Percentiles rank a stretch among this genome's conserved stretches.
Conservation (phyloP, 208 protist species). For the Trypanosoma caninum region DNA sequence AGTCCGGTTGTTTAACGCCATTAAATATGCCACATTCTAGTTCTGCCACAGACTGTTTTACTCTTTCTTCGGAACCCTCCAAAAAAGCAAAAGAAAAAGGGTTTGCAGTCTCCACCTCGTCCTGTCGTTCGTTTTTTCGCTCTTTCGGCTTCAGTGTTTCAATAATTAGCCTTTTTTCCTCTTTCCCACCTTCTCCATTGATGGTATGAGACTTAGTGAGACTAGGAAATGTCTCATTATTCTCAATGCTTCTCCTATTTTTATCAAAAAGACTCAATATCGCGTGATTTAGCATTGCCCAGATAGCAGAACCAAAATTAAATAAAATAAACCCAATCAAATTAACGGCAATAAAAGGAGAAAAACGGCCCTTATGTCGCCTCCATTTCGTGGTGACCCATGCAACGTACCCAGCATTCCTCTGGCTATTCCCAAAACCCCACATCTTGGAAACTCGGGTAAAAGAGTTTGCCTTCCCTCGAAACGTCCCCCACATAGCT, state of each 20-base stretch:
- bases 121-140: neutral
- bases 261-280: conserved; percentile 7
- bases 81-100: conserved; percentile 3
- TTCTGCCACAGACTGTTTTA: conserved; percentile 1
- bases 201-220: conserved; percentile 2
- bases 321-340: conserved; percentile 63
- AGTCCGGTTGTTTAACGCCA: conserved; percentile 17
- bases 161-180: conserved; percentile 1
- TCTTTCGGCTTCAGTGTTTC: neutral
- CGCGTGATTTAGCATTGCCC: conserved; percentile 27
- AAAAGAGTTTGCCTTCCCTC: neutral
- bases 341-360: conserved; percentile 65
- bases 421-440: neutral
- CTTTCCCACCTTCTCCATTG: neutral
- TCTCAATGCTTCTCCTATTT: conserved; percentile 8
- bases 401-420: neutral
- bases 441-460: neutral
- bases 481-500: conserved; percentile 8
- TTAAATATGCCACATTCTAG: conserved; percentile 15
- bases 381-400: conserved; percentile 13
- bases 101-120: neutral
- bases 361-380: conserved; percentile 20
- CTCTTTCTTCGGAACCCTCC: conserved; percentile 2
- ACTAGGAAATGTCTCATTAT: neutral
- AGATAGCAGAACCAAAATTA: conserved; percentile 41